A percentile compares a stretch with the other conserved stretches of the same genome.
These are phyloP conservation scores for Herpetomonas muscarum DNA, from an alignment of 208 protist genomes.

Conservation along the genomic window DNA sequence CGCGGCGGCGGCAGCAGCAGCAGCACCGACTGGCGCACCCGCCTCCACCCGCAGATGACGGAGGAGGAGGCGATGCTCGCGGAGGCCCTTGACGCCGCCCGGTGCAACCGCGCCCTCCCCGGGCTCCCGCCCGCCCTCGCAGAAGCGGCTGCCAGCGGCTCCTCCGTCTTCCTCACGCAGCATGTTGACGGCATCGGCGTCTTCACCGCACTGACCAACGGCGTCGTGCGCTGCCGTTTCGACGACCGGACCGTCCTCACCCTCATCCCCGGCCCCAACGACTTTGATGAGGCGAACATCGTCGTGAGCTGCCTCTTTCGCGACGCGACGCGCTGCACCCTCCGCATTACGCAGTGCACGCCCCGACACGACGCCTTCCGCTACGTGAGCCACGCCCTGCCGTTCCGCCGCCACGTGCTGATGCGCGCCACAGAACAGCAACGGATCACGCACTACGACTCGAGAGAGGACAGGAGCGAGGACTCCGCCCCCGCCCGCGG, in stretches of 20 bases:
- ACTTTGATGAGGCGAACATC: constrained; percentile 52
- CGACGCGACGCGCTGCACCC: constrained; percentile 56
- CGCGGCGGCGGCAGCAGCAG: neutral
- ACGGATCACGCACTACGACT: neutral
- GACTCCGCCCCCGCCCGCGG: neutral
- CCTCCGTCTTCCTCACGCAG: constrained; percentile 52
- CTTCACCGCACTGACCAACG: constrained; percentile 81
- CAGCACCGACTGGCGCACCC: neutral
- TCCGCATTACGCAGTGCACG: constrained; percentile 54
- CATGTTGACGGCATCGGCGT: constrained; percentile 70
- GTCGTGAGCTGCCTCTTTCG: constrained; percentile 56
- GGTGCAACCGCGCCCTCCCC: constrained; percentile 2
- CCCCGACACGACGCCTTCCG: constrained; percentile 43
- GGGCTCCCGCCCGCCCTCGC: constrained; percentile 1
- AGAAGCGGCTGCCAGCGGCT: constrained; percentile 7
- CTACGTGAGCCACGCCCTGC: constrained; percentile 65
- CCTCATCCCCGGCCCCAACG: constrained; percentile 57
- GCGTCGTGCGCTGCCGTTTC: constrained; percentile 68
- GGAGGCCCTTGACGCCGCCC: constrained; percentile 14
- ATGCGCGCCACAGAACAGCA: constrained; percentile 11
- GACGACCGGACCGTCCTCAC: constrained; percentile 76
- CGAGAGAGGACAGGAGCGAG: neutral
- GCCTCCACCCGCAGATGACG: constrained; percentile 5
- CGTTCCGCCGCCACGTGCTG: constrained; percentile 62
- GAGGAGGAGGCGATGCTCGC: constrained; percentile 9